Evolutionary conservation across 2,329 filamentous ascomycete genomes (phyloP).

Genomic region (Sclerotinia borealis): DNA sequence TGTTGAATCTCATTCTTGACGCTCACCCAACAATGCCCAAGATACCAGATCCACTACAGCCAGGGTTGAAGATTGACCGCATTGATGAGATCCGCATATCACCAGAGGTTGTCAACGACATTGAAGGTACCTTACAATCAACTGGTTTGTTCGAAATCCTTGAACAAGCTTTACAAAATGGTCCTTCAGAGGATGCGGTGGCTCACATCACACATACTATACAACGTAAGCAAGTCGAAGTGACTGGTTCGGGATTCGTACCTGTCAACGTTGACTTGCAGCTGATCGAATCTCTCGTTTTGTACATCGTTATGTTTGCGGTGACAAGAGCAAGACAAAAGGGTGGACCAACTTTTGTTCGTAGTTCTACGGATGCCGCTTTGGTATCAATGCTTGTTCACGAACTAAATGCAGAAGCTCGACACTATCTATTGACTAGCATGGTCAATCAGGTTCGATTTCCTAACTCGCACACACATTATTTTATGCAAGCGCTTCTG

Average conservation of each 20-base stretch:
- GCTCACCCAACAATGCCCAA: conserved; percentile 69
- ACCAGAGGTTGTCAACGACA: conserved; percentile 59
- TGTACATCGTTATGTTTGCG: conserved; percentile 72
- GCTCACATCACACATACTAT: conserved; percentile 72
- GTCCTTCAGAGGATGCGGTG: conserved; percentile 64
- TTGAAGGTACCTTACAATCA: conserved; percentile 43
- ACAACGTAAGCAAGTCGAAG: conserved; percentile 49
- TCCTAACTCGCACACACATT: conserved; percentile 84
- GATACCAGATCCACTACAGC: conserved; percentile 66
- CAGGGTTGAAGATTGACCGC: conserved; percentile 69
- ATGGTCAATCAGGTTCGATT: conserved; percentile 90
- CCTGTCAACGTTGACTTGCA: conserved; percentile 62
- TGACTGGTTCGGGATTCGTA: conserved; percentile 60
- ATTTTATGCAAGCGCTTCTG: conserved; percentile 81
- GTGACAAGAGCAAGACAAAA: conserved; percentile 53
- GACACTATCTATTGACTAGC: conserved; percentile 77
- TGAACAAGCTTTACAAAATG: conserved; percentile 52
- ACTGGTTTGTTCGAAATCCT: conserved; percentile 54
- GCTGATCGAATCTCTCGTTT: conserved; percentile 75
- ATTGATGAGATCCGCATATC: conserved; percentile 67
- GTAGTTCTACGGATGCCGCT: conserved; percentile 60
- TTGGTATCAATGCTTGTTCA: conserved; percentile 71
- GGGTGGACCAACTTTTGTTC: conserved; percentile 57
- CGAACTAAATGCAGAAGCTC: conserved; percentile 67
- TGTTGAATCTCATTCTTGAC: conserved; percentile 81